Evolutionary conservation across 1,284 basidiomycete genomes (phyloP).

Genomic region (Naganishia liquefaciens): DNA sequence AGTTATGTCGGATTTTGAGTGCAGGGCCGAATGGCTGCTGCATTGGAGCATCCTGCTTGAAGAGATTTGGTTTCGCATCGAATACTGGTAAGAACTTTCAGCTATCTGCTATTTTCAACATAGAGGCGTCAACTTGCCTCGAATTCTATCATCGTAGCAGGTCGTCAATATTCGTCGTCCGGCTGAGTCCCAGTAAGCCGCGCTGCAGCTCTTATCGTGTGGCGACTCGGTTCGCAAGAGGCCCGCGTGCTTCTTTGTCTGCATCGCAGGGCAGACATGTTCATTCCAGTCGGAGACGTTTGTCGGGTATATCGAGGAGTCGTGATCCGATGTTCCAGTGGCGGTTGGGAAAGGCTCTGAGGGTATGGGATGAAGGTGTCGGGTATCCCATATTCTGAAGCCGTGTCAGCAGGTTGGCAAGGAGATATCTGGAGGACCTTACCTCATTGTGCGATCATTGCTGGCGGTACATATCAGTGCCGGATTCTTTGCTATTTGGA

Average conservation of each 20-base stretch:
- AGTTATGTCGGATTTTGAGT: slow-evolving; percentile 48
- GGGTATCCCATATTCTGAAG: slow-evolving; percentile 52
- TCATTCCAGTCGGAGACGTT: slow-evolving; percentile 11
- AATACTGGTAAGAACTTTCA: slow-evolving; percentile 46
- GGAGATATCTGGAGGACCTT: not conserved
- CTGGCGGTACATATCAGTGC: slow-evolving; percentile 52
- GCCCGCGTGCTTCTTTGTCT: slow-evolving; percentile 8
- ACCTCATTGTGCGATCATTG: slow-evolving; percentile 36
- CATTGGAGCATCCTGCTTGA: slow-evolving; percentile 41
- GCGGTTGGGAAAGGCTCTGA: slow-evolving; percentile 31
- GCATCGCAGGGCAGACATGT: slow-evolving; percentile 17
- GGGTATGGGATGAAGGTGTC: slow-evolving; percentile 42
- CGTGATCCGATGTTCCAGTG: slow-evolving; percentile 5
- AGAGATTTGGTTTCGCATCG: slow-evolving; percentile 45
- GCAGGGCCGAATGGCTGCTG: slow-evolving; percentile 27
- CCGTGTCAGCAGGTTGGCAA: slow-evolving; percentile 41
- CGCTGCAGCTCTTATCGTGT: slow-evolving; percentile 54
- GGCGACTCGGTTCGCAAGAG: slow-evolving; percentile 45
- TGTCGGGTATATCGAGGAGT: slow-evolving; percentile 10
- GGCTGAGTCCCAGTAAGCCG: slow-evolving; percentile 57
- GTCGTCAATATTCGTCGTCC: slow-evolving; percentile 54
- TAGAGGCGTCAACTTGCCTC: slow-evolving; percentile 40
- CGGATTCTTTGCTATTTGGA: slow-evolving; percentile 46
- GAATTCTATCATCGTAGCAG: slow-evolving; percentile 54
- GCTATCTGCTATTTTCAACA: not conserved